Base-by-base conservation (phyloP, 495 filamentous ascomycete species). In the Penicillium angulare region DNA sequence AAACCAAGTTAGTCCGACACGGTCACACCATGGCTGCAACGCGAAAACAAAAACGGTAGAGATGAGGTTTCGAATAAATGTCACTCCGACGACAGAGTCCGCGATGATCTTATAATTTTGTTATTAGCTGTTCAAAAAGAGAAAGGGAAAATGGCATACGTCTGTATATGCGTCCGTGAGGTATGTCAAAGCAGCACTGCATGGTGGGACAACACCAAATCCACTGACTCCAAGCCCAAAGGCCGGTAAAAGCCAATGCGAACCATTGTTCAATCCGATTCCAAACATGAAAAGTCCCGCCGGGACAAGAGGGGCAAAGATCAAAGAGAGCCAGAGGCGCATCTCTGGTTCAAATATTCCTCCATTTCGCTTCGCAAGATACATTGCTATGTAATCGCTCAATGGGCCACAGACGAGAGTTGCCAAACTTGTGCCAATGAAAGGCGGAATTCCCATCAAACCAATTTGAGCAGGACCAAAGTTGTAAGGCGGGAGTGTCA, bases 291-390 rank as follows among this genome's bases (percentile, higher is more conserved):
- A 60, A 0, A 63, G 32, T 6, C 66, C 69, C 5, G 58, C 57
- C 5, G 62, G 56, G 21, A 66, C 53, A 13, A 65, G 53, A 3
- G 61, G 60, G 0, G 56, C 44, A 24, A 64, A 66, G 3, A 60
- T 48, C 18, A 60, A 12, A 7, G 47, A 42, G 1, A 60, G 40
- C 60, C 61, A 70, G 12, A 71, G 59, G 13, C 69, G 63, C 49
- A 64, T 65, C 43, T 74, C 71, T 5, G 68, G 58, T 40, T 76
- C 71, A 33, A 60, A 64, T 21, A 74, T 51, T 7, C 68, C 69
- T 1, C 59, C 55, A 21, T 71, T 68, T 31, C 61, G 52, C 24
- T 64, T 63, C 3, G 72, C 57, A 17, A 60, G 52, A 5, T 39
- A 47, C 7, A 73, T 40, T 21, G 57, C 56, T 7, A 55, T 61